Base-by-base conservation (phyloP, 805 yeast species). In the Debaryomyces prosopidis region DNA sequence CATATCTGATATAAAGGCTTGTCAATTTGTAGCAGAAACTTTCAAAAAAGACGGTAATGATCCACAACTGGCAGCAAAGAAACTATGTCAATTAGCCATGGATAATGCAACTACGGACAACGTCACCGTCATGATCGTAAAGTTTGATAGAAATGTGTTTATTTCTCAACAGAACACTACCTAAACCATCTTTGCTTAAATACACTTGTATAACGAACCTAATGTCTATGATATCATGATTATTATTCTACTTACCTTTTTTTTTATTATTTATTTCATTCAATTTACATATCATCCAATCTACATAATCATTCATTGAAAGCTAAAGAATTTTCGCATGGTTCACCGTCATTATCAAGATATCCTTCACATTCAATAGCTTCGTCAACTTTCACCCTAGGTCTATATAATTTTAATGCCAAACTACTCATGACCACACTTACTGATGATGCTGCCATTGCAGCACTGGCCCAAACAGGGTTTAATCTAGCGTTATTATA, bases 121-220 rank as follows among this genome's bases (percentile, higher is more conserved):
- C 62, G 80, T 92, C 33, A 92, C 99, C 0, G 95, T 87, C 14
- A 89, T 92, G 97, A 91, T 94, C 15, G 85, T 91, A 4, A 66
- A 73, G 45, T 71, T 84, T 43, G 82, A 80, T 51, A 57, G 66
- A 9, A 51, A 64, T 7, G 76, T 79, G 4, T 77, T 77, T 58
- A 58, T 53, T 8, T 30, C 33, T 30, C 33, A 30, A 30, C 26
- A 23, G 9, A 23, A 23, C 9, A 23, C 26, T 23, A 10, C 9
- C 26, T 23, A 23, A 23, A 23, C 9, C 26, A 10, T n/a, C 26
- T 7, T 23, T 23, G 26, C 26, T 23, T 23, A 23, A 23, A 23
- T 23, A 23, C 9, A 23, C 26, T 23, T 23, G 26, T 23, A 23
- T 23, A 23, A 23, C 26, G 26, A 23, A 23, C 6, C 9, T 23